Conservation (phyloP, 495 filamentous ascomycete genomes). For the Hyaloscypha bicolor region DNA sequence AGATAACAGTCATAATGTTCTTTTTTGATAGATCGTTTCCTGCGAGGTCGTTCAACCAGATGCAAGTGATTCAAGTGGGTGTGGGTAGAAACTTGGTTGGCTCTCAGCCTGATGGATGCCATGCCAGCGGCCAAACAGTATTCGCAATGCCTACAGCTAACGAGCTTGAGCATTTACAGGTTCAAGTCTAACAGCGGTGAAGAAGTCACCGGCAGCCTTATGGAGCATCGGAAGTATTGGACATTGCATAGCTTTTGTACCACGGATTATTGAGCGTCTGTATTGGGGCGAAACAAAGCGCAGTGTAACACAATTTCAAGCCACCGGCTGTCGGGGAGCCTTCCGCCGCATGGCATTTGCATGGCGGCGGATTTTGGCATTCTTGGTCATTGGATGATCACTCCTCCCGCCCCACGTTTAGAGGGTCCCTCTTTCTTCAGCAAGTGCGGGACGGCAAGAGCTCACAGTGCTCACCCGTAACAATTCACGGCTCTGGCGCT, state of each 20-base stretch:
- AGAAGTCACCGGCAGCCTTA: background rate
- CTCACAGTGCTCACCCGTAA: background rate
- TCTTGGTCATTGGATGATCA: constrained; percentile 10
- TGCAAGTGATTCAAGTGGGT: background rate
- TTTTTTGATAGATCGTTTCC: constrained; percentile 6
- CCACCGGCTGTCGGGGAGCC: background rate
- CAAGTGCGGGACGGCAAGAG: background rate
- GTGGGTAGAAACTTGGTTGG: background rate
- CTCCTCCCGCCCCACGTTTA: background rate
- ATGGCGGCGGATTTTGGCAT: constrained; percentile 9
- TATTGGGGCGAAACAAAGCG: background rate
- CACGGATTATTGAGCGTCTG: background rate
- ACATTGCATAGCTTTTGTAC: background rate
- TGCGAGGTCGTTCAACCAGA: background rate
- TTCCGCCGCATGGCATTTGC: constrained; percentile 1
- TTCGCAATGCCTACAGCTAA: background rate
- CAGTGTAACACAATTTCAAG: background rate
- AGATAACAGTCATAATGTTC: background rate
- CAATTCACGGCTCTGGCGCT: background rate
- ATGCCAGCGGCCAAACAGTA: background rate
- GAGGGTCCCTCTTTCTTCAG: background rate
- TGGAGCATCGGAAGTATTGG: background rate
- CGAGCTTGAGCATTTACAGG: background rate
- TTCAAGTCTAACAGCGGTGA: background rate
- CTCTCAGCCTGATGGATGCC: background rate